Evolutionary conservation across 2,329 filamentous ascomycete species (phyloP).

Genomic region (Akanthomyces uredinophilus): DNA sequence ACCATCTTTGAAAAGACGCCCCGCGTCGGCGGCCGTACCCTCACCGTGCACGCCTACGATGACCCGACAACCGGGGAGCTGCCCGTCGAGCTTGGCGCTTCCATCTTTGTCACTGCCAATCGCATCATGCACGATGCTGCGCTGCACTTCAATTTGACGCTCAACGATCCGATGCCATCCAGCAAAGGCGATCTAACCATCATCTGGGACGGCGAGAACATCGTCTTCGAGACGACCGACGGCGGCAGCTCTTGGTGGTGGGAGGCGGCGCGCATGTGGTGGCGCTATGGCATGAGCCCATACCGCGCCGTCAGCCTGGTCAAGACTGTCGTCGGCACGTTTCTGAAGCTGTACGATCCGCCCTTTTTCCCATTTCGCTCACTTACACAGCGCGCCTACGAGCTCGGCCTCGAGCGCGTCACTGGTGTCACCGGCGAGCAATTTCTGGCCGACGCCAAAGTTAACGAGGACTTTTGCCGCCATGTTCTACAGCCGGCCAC

Average conservation of each 20-base stretch:
- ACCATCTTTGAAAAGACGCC: slow-evolving; percentile 79
- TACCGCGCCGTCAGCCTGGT: slow-evolving; percentile 68
- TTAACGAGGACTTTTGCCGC: slow-evolving; percentile 62
- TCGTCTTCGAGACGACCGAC: slow-evolving; percentile 63
- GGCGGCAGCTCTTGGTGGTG: slow-evolving; percentile 64
- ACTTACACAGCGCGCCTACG: slow-evolving; percentile 61
- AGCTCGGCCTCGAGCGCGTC: slow-evolving; percentile 60
- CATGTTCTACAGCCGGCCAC: slow-evolving; percentile 89
- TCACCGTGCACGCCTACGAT: slow-evolving; percentile 74
- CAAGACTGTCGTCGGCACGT: slow-evolving; percentile 63
- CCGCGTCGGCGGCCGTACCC: slow-evolving; percentile 79
- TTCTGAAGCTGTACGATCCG: slow-evolving; percentile 72
- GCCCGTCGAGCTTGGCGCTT: slow-evolving; percentile 82
- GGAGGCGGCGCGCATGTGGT: slow-evolving; percentile 72
- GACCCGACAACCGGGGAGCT: slow-evolving; percentile 48
- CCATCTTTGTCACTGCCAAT: slow-evolving; percentile 85
- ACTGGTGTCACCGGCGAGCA: slow-evolving; percentile 70
- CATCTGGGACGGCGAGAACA: slow-evolving; percentile 76
- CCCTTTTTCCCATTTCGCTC: slow-evolving; percentile 82
- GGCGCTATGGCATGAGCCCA: slow-evolving; percentile 79
- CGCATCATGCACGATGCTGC: slow-evolving; percentile 73
- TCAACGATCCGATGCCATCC: slow-evolving; percentile 39
- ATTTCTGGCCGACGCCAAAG: slow-evolving; percentile 62
- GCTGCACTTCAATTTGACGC: slow-evolving; percentile 62
- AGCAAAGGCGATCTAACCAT: slow-evolving; percentile 57